These are phyloP conservation scores for Condylostoma magnum DNA, from an alignment of 169 alveolate genomes.

Conservation along the genomic window DNA sequence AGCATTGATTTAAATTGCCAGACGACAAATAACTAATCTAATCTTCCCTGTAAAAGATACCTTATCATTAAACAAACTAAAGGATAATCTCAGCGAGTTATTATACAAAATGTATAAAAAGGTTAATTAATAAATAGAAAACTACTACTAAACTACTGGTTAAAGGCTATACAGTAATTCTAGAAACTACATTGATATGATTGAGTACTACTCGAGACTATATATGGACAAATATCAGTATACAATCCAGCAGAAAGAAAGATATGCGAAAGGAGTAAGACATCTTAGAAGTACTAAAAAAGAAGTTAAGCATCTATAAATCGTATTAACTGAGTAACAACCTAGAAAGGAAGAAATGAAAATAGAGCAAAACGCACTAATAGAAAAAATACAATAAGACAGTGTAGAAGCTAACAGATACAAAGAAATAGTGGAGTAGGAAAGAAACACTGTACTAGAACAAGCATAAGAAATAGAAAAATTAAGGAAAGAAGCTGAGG, in stretches of 20 bases:
- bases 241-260: slow-evolving; percentile 52
- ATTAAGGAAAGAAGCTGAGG: slow-evolving; percentile 82
- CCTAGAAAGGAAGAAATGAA: slow-evolving; percentile 70
- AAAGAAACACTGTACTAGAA: slow-evolving; percentile 66
- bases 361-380: slow-evolving; percentile 48
- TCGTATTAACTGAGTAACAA: slow-evolving; percentile 68
- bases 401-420: slow-evolving; percentile 73
- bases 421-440: slow-evolving; percentile 86
- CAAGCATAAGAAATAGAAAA: slow-evolving; percentile 78
- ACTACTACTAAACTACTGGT: slow-evolving; percentile 75
- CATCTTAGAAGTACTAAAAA: slow-evolving; percentile 83
- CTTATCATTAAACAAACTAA: slow-evolving; percentile 64
- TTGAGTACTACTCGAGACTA: slow-evolving; percentile 76
- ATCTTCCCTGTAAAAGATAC: slow-evolving; percentile 48
- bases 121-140: slow-evolving; percentile 74
- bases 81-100: slow-evolving; percentile 66
- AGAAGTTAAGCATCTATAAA: slow-evolving; percentile 69
- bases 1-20: slow-evolving; percentile 80
- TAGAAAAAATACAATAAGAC: slow-evolving; percentile 60
- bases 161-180: slow-evolving; percentile 92
- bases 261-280: slow-evolving; percentile 85
- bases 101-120: slow-evolving; percentile 86
- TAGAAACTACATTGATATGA: slow-evolving; percentile 89
- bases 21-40: slow-evolving; percentile 57
- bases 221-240: slow-evolving; percentile 79